These are phyloP conservation scores for Periconia sp. DNA, from an alignment of 2,329 filamentous ascomycete genomes.

Conservation along the genomic window DNA sequence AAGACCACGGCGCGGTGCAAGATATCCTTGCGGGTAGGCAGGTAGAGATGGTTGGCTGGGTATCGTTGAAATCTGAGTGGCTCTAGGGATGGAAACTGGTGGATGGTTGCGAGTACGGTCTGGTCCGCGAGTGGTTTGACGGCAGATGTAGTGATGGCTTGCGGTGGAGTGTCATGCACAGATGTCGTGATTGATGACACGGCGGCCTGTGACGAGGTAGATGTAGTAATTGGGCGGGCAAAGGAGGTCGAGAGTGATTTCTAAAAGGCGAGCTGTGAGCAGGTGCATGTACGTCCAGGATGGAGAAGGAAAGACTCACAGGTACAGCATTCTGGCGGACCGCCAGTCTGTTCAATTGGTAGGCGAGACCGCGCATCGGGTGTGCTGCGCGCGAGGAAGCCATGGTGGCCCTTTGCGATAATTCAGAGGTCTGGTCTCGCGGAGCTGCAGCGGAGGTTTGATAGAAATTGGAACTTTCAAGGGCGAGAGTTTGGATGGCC, in stretches of 20 bases:
- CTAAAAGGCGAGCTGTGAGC: slow-evolving; percentile 22
- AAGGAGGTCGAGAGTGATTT: slow-evolving; percentile 26
- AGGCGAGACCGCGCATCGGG: slow-evolving; percentile 39
- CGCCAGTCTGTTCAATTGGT: slow-evolving; percentile 31
- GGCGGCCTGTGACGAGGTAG: slow-evolving; percentile 61
- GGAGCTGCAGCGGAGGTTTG: slow-evolving; percentile 33
- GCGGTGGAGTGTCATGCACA: slow-evolving; percentile 1
- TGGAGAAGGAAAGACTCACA: slow-evolving; percentile 47
- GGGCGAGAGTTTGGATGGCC: slow-evolving; percentile 3
- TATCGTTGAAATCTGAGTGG: slow-evolving; percentile 77
- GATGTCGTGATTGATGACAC: slow-evolving; percentile 46
- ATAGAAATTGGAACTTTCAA: slow-evolving; percentile 13
- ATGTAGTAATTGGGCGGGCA: slow-evolving; percentile 39
- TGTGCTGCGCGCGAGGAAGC: slow-evolving; percentile 42
- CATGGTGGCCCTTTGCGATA: slow-evolving; percentile 36
- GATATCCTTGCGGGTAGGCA: slow-evolving; percentile 87
- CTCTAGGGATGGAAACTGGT: slow-evolving; percentile 87
- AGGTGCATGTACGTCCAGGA: slow-evolving; percentile 32
- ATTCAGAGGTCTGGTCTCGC: slow-evolving; percentile 19
- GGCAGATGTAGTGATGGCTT: slow-evolving; percentile 38
- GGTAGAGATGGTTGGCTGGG: slow-evolving; percentile 77
- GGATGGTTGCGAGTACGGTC: slow-evolving; percentile 78
- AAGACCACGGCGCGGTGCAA: slow-evolving; percentile 90
- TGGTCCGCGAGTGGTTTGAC: slow-evolving; percentile 40
- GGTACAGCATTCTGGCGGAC: slow-evolving; percentile 38